Evolutionary conservation across 2,329 filamentous ascomycete species (phyloP).

Genomic region (Fusarium siculi): DNA sequence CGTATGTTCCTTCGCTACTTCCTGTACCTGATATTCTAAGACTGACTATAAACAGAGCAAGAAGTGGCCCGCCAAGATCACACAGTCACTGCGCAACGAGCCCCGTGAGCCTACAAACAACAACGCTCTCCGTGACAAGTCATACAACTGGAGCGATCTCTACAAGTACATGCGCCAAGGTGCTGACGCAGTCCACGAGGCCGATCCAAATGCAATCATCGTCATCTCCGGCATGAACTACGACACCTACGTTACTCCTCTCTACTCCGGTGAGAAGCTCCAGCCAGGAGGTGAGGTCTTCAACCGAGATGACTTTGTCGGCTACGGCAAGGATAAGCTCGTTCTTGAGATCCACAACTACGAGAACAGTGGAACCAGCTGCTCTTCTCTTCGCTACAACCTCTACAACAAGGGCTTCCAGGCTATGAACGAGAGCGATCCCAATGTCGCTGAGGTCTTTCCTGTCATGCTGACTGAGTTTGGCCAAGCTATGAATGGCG

Average conservation of each 20-base stretch:
- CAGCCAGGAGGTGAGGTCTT: constrained; percentile 59
- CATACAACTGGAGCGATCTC: constrained; percentile 68
- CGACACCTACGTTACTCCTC: constrained; percentile 64
- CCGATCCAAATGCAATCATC: constrained; percentile 64
- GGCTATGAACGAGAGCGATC: constrained; percentile 55
- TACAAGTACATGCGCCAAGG: constrained; percentile 62
- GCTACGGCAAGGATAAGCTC: constrained; percentile 61
- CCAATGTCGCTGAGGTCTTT: constrained; percentile 50
- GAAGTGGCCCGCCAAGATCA: constrained; percentile 42
- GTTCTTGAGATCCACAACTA: constrained; percentile 72
- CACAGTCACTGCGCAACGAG: constrained; percentile 60
- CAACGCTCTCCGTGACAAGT: constrained; percentile 40
- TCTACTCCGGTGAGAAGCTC: constrained; percentile 60
- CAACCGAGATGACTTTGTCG: constrained; percentile 57
- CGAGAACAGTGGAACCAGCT: constrained; percentile 60
- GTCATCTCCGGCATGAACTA: constrained; percentile 69
- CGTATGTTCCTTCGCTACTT: constrained; percentile 46
- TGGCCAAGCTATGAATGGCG: constrained; percentile 61
- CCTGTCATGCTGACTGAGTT: constrained; percentile 62
- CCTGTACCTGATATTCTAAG: rapidly evolving
- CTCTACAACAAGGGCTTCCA: constrained; percentile 64
- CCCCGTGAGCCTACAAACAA: constrained; percentile 56
- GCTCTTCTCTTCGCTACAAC: constrained; percentile 56
- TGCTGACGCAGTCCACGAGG: constrained; percentile 60
- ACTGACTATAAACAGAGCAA: constrained; percentile 3